Evolutionary conservation across 2,329 filamentous ascomycete species (phyloP), one percentile per base, ranked within the genome.

Genomic region (Cladophialophora psammophila): DNA sequence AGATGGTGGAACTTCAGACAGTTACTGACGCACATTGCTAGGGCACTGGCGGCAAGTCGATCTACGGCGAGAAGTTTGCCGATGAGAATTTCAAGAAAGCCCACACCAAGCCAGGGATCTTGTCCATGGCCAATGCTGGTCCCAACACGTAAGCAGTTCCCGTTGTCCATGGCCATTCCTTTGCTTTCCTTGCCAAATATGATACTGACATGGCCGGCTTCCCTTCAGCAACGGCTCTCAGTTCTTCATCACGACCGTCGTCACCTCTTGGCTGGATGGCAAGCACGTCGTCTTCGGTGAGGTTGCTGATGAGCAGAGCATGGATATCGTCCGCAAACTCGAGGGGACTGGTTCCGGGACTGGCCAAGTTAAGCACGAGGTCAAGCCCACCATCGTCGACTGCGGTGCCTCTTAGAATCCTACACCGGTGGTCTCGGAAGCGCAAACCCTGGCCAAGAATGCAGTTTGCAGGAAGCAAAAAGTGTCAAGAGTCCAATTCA

Each of bases 1-100:
- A 90, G 93, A 89, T 71, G 86, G 86, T 74, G 87, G 91, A 60
- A 72, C 64, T 65, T 96, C 93, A 92, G 92, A 78, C 94, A 63
- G 6, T 66, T 57, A 59, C 67, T 70, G 63, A 70, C 93, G 92
- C 84, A 92, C 93, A 82, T 91, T 91, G 84, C 92, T 80, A 96
- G 96, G 84, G 88, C 69, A 90, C 87, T 69, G 88, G 88, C 71
- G 88, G 88, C 72, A 88, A 89, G 81, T 88, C 86, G 67, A 90
- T 90, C 79, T 90, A 90, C 76, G 87, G 88, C 71, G 80, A 82
- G 69, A 90, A 89, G 79, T 90, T 90, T 78, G 80, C 83, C 50
- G 88, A 90, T 73, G 88, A 90, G 84, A 90, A 90, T 84, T 89
- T 90, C 82, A 89, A 90, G 83, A 81, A 89, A 74, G 87, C 87